Conservation (phyloP, 768 basidiomycete species). For the Calocybe indica region DNA sequence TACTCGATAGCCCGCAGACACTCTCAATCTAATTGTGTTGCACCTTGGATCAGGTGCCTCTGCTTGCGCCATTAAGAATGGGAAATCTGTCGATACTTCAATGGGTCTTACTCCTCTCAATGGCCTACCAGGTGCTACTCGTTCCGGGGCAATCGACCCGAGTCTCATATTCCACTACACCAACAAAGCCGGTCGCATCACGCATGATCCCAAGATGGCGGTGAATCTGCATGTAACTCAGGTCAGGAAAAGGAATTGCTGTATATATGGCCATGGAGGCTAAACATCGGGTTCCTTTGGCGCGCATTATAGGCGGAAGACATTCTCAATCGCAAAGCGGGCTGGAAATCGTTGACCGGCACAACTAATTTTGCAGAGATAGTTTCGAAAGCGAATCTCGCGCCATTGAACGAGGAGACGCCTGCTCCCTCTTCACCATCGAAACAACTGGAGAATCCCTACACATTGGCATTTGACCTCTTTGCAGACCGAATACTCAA, state of each 20-base stretch:
- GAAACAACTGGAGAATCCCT: conserved; percentile 25
- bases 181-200: conserved; percentile 44
- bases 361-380: conserved; percentile 81
- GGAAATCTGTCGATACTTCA: conserved; percentile 75
- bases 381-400: conserved; percentile 33
- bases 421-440: conserved; percentile 2
- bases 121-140: conserved; percentile 85
- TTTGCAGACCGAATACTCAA: conserved; percentile 73
- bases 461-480: conserved; percentile 68
- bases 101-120: conserved; percentile 93
- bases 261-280: background rate
- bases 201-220: conserved; percentile 42
- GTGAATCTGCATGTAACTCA: conserved; percentile 49
- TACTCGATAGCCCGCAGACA: conserved; percentile 21
- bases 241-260: conserved; percentile 15
- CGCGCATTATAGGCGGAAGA: conserved; percentile 46
- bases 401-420: no score
- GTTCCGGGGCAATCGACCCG: conserved; percentile 79
- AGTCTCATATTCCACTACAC: conserved; percentile 84
- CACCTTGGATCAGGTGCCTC: conserved; percentile 93
- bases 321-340: conserved; percentile 69
- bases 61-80: conserved; percentile 66
- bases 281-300: background rate
- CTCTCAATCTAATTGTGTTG: conserved; percentile 72
- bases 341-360: conserved; percentile 74